Evolutionary conservation across 345 rosid genomes (phyloP).

Genomic region (Microcos paniculata): DNA sequence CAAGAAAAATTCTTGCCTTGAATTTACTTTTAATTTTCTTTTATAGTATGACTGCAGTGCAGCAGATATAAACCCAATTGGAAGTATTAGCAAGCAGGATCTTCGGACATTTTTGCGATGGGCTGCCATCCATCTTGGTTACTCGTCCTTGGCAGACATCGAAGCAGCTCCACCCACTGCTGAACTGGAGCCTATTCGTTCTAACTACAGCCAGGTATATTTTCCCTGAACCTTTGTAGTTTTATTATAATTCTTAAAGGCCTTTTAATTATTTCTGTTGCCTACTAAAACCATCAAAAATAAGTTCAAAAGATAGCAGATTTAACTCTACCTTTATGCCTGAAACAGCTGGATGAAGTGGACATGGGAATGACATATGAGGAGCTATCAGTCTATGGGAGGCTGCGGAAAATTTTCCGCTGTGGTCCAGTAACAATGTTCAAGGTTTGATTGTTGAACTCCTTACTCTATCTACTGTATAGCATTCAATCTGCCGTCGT

Average conservation of each 20-base stretch:
- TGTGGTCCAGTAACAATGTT: constrained; percentile 99
- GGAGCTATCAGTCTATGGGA: constrained; percentile 87
- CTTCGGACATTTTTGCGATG: constrained; percentile 76
- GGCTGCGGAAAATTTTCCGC: constrained; percentile 71
- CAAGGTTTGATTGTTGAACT: constrained; percentile 48
- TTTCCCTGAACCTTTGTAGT: neutral
- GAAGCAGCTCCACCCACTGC: constrained; percentile 99
- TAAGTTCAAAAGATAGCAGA: neutral
- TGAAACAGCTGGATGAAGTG: constrained; percentile 77
- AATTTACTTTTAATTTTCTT: constrained; percentile 12
- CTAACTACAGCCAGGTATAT: constrained; percentile 82
- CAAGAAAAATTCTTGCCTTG: neutral
- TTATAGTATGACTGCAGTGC: constrained; percentile 96
- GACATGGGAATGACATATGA: constrained; percentile 96
- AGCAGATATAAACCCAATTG: constrained; percentile 95
- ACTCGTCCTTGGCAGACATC: constrained; percentile 77
- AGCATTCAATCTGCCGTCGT: neutral
- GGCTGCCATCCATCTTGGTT: constrained; percentile 89
- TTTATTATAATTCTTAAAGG: neutral
- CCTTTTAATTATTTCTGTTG: neutral
- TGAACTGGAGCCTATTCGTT: constrained; percentile 89
- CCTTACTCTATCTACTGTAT: neutral
- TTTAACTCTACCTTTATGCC: constrained; percentile 16
- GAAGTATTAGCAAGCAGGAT: constrained; percentile 91
- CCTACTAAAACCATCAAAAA: neutral